phyloP scores from a whole-genome alignment of 78 protist genomes.

The slime mould (Dictyostelium discoideum) region DNA sequence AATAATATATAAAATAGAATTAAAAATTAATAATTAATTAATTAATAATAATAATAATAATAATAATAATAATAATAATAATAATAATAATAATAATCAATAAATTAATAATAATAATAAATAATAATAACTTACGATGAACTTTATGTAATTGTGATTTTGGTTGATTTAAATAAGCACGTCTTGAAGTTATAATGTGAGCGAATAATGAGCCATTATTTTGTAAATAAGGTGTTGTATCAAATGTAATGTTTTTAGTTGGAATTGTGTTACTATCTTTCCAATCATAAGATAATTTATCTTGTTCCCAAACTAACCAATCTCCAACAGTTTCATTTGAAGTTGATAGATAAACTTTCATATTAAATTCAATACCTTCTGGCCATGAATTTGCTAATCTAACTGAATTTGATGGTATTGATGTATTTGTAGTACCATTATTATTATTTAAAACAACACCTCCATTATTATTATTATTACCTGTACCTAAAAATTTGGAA shows the following conservation, averaged over 20 bases:
- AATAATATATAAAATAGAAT: neutral
- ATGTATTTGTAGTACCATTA: no score
- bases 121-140: slow-evolving; percentile 68
- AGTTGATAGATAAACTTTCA: slow-evolving; percentile 46
- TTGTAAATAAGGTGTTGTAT: slow-evolving; percentile 13
- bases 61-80: neutral
- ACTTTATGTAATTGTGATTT: slow-evolving; percentile 15
- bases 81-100: neutral
- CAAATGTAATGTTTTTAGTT: slow-evolving; percentile 25
- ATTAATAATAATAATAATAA: neutral
- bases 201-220: slow-evolving; percentile 84
- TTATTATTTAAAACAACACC: neutral
- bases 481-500: neutral
- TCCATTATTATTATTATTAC: neutral
- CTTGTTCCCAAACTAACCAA: slow-evolving; percentile 47
- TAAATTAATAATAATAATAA: neutral
- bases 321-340: slow-evolving; percentile 35
- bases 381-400: slow-evolving; percentile 16
- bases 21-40: neutral
- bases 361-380: neutral
- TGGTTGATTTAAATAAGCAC: neutral
- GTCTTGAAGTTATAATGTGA: slow-evolving; percentile 37
- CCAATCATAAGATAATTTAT: slow-evolving; percentile 25
- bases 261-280: slow-evolving; percentile 1
- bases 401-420: neutral